Base-by-base conservation (phyloP, 2,329 filamentous ascomycete genomes). In the Sporothrix protearum region DNA sequence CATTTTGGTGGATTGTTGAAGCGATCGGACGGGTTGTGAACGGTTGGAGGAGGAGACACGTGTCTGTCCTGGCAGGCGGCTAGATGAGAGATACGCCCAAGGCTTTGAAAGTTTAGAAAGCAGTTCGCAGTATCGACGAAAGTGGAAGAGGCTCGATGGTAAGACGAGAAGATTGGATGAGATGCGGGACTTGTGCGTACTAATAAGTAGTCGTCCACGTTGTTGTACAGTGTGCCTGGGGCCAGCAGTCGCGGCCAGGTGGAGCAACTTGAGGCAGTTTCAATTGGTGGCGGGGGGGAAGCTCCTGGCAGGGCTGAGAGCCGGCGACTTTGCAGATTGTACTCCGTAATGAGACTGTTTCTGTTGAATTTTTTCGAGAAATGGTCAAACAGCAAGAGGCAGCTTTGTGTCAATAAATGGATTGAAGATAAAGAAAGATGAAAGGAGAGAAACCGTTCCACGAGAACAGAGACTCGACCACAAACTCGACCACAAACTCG, bases 1-100 rank as follows among this genome's bases (percentile, higher is more conserved):
- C 82, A 85, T 85, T 59, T 69, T 75, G 55, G 53, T 39, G 42
- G 45, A 61, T 19, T 8, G 1, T 49, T n/a, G 49, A 25, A 22
- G 55, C 30, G 28, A 25, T 57, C 16, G 36, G 22, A 39, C 16
- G 49, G 12, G 36, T 19, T 33, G 49, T 47, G 22, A 22, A 39
- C 14, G 14, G 42, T 2, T 47, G 14, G 5, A 14, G 3, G 25
- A 16, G 51, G 25, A 57, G 53, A 30, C 14, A 19, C 53, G 28
- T 57, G 51, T 55, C 51, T 57, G 53, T 2, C 16, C 33, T 7
- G 19, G 14, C 33, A 7, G 57, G 39, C 28, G 45, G 57, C 47
- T 19, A 36, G 39, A 68, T 57, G 61, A 55, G 61, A 45, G 59
- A 10, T 22, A 3, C 12, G 10, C 61, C 49, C 10, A n/a, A 51